Percentiles rank a stretch among this genome's conserved stretches.
Evolutionary conservation across 78 protist genomes (phyloP).

Genomic region (Speleostelium caveatum): DNA sequence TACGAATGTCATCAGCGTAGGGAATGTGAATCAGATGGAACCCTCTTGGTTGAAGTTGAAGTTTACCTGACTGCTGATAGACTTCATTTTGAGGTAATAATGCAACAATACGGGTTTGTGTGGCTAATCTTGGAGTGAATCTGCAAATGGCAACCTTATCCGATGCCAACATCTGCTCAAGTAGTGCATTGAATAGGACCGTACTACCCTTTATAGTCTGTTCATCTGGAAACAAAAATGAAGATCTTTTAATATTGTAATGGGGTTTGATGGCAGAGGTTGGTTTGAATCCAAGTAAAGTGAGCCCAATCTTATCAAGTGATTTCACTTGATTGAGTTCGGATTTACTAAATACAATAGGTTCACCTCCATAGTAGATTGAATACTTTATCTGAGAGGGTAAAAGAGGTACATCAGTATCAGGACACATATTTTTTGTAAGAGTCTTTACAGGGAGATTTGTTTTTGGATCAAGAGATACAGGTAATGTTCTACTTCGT

Average conservation of each 20-base stretch:
- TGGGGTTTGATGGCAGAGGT: slow-evolving; percentile 33
- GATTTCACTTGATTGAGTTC: slow-evolving; percentile 72
- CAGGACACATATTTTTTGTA: slow-evolving; percentile 72
- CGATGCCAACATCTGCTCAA: slow-evolving; percentile 40
- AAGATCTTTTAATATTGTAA: slow-evolving; percentile 29
- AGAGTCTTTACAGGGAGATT: slow-evolving; percentile 49
- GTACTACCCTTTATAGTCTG: slow-evolving; percentile 47
- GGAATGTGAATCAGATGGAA: slow-evolving; percentile 76
- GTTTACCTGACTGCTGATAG: not conserved
- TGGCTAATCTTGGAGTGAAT: slow-evolving; percentile 19
- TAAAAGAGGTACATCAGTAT: slow-evolving; percentile 41
- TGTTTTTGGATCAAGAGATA: slow-evolving; percentile 56
- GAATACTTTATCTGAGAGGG: slow-evolving; percentile 67
- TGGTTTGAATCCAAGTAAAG: slow-evolving; percentile 81
- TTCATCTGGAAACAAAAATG: slow-evolving; percentile 83
- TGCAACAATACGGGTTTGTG: slow-evolving; percentile 76
- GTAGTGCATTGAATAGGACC: slow-evolving; percentile 45
- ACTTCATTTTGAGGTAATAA: slow-evolving; percentile 61
- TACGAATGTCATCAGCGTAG: slow-evolving; percentile 82
- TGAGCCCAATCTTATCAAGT: slow-evolving; percentile 35
- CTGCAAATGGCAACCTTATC: slow-evolving; percentile 71
- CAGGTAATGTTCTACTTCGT: slow-evolving; percentile 31
- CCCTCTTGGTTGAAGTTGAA: slow-evolving; percentile 46
- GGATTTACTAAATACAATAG: slow-evolving; percentile 62
- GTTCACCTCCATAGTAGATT: slow-evolving; percentile 82